Evolutionary conservation across 257 asterid genomes (phyloP).

Genomic region (Ajuga chamaepitys): DNA sequence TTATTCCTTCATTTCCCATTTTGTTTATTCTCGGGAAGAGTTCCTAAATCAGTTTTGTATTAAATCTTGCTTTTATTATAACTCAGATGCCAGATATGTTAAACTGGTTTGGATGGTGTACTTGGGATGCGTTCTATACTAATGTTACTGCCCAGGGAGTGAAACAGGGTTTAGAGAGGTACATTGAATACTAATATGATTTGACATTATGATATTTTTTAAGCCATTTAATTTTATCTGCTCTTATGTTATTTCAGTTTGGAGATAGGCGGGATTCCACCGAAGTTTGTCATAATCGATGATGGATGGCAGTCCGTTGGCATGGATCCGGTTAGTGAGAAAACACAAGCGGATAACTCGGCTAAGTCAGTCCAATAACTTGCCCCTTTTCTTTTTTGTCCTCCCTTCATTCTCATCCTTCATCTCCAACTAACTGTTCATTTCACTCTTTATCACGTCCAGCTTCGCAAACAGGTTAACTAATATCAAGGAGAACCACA

Average conservation of each 20-base stretch:
- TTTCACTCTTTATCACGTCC: constrained; percentile 10
- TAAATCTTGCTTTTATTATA: constrained; percentile 6
- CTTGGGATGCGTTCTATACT: constrained; percentile 98
- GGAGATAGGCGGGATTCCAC: constrained; percentile 70
- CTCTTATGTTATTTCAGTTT: constrained; percentile 39
- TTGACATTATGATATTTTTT: not conserved
- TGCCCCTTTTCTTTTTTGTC: not conserved
- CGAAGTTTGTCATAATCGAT: constrained; percentile 79
- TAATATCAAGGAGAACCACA: constrained; percentile 79
- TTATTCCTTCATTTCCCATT: not conserved
- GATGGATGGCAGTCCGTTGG: constrained; percentile 97
- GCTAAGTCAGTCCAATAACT: constrained; percentile 58
- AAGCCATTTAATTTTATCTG: not conserved
- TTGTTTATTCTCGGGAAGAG: not conserved
- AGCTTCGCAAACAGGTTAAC: constrained; percentile 84
- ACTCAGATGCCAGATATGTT: constrained; percentile 84
- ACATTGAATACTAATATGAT: not conserved
- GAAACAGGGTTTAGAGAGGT: constrained; percentile 78
- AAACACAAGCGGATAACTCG: constrained; percentile 50
- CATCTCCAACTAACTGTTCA: not conserved
- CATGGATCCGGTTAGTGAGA: constrained; percentile 61
- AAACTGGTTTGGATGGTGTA: constrained; percentile 99
- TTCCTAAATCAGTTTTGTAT: not conserved
- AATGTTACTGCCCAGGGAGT: constrained; percentile 82
- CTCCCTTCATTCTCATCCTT: not conserved